Percentiles rank a stretch among this genome's conserved stretches.
Evolutionary conservation across 108 stramenopile species (phyloP).

Genomic region (Cyclotella distinguenda): DNA sequence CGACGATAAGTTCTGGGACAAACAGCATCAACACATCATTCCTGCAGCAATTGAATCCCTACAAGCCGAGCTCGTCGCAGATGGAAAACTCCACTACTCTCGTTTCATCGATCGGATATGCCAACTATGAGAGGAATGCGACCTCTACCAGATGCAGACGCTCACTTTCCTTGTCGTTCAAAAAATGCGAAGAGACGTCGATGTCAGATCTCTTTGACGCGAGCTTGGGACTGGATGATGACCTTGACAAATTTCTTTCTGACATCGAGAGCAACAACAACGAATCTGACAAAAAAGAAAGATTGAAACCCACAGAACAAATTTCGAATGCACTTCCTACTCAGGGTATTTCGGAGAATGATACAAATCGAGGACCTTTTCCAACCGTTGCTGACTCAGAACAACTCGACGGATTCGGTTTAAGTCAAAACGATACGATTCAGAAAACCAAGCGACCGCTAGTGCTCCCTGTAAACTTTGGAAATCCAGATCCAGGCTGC

Average conservation of each 20-base stretch:
- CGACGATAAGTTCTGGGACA: constrained; percentile 4
- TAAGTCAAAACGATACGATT: not conserved
- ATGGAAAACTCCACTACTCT: not conserved
- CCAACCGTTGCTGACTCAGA: not conserved
- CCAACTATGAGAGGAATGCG: constrained; percentile 1
- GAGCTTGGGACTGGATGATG: constrained; percentile 5
- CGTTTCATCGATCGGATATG: not conserved
- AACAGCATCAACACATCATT: constrained; percentile 7
- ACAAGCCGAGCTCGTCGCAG: not conserved
- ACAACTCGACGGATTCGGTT: not conserved
- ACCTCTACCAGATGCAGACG: not conserved
- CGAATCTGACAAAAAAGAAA: not conserved
- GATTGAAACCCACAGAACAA: no score
- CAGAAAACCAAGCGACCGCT: not conserved
- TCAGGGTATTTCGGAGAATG: no score
- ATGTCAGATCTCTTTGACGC: not conserved
- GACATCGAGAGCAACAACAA: constrained; percentile 4
- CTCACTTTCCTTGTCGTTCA: not conserved
- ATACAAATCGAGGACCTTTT: not conserved
- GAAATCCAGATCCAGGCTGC: not conserved
- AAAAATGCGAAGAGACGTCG: not conserved
- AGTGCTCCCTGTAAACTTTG: not conserved
- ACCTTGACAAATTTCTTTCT: constrained; percentile 23
- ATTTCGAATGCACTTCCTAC: no score
- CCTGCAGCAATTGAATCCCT: constrained; percentile 14